Evolutionary conservation across 2,329 filamentous ascomycete species (phyloP).

Genomic region (Penicillium hordei): DNA sequence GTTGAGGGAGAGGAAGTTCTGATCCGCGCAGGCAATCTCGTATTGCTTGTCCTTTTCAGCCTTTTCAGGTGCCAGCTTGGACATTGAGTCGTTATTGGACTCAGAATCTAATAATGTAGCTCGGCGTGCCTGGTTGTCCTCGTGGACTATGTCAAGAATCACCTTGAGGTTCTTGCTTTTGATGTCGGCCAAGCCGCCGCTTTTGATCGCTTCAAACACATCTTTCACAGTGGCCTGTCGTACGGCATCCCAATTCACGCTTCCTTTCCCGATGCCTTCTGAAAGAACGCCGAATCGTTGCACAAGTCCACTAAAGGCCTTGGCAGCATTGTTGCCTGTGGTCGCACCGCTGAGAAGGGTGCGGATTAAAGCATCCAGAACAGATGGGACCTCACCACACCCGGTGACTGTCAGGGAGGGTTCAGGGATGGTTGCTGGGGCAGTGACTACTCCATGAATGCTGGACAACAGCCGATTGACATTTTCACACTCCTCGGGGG

Average conservation of each 20-base stretch:
- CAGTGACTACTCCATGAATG: constrained; percentile 63
- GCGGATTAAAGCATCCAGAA: constrained; percentile 63
- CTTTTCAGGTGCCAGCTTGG: constrained; percentile 34
- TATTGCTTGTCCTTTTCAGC: constrained; percentile 53
- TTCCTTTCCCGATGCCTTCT: constrained; percentile 65
- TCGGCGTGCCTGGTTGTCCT: constrained; percentile 63
- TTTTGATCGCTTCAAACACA: constrained; percentile 67
- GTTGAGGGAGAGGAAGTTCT: constrained; percentile 64
- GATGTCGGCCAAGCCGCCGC: constrained; percentile 67
- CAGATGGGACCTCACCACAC: constrained; percentile 65
- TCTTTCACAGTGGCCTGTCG: constrained; percentile 58
- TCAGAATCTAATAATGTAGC: constrained; percentile 49
- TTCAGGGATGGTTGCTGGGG: constrained; percentile 66
- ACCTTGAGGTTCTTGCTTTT: constrained; percentile 73
- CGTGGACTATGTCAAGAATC: constrained; percentile 70
- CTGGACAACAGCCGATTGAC: constrained; percentile 65
- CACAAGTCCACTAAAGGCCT: constrained; percentile 66
- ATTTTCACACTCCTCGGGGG: constrained; percentile 65
- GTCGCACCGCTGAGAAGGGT: constrained; percentile 64
- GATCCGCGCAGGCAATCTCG: constrained; percentile 58
- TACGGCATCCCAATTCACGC: constrained; percentile 73
- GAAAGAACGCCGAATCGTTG: constrained; percentile 62
- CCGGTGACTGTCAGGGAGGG: constrained; percentile 72
- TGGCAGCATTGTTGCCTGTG: constrained; percentile 60
- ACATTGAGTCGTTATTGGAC: constrained; percentile 38